Evolutionary conservation across 2,329 filamentous ascomycete species (phyloP), one percentile per base, ranked within the genome.

Genomic region (Aphanocladium album): DNA sequence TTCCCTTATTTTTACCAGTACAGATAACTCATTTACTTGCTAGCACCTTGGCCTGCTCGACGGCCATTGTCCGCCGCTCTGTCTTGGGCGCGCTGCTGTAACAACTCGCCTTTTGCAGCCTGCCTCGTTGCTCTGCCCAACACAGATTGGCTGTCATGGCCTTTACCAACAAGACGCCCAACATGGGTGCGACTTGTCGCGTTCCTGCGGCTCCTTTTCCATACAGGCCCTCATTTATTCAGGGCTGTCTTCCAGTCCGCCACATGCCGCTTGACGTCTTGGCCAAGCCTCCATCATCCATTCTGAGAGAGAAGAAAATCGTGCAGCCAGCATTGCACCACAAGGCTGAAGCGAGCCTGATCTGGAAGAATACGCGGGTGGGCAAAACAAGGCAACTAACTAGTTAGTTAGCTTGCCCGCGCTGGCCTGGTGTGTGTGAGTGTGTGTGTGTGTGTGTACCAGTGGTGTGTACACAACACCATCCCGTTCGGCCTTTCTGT

Each of bases 341-440:
- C 47, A 59, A 59, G 57, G 57, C 57, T 59, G 57, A 58, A 45
- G 47, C 39, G 25, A 59, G 45, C 57, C 57, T 59, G 57, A 52
- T 59, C 57, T 43, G 45, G 43, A 17, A 46, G 41, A 37, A 49
- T 23, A 47, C 55, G 33, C 56, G 46, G 12, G 47, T 27, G 1
- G 35, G 14, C 43, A 16, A 49, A 30, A 58, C 56, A 23, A n/a
- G 35, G 8, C 37, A 12, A 39, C 41, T 45, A 19, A 19, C 39
- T 8, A 17, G n/a, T n/a, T n/a, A n/a, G n/a, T n/a, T n/a, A n/a
- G 11, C 3, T 5, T 21, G 41, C 16, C n/a, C 41, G 11, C 6
- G 7, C 16, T 23, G 19, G 41, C 19, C 16, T 19, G 3, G 11
- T 45, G 41, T 5, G 6, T 45, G n/a, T 23, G n/a, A 5, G 41